These are phyloP conservation scores for Fusarium algeriense DNA, from an alignment of 2,329 filamentous ascomycete species.

Conservation along the genomic window DNA sequence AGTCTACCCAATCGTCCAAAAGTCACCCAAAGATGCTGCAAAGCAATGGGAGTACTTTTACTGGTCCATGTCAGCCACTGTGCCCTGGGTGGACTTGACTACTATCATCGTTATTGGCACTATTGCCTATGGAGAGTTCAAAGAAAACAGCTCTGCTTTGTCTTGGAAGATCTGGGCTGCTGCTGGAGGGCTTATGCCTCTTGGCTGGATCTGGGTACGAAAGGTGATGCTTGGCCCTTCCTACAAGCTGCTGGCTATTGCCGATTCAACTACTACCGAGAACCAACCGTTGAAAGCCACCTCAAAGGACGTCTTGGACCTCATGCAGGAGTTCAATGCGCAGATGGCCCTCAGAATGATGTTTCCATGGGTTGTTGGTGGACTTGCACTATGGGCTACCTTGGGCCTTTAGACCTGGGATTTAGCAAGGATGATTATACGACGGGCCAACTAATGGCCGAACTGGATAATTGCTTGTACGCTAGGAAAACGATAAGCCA, in stretches of 20 bases:
- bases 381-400: slow-evolving; percentile 34
- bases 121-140: slow-evolving; percentile 6
- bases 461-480: no score
- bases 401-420: slow-evolving; percentile 6
- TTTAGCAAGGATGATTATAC: neutral
- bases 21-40: slow-evolving; percentile 28
- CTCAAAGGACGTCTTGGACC: slow-evolving; percentile 6
- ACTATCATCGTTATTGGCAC: slow-evolving; percentile 31
- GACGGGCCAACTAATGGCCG: no score
- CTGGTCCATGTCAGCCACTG: slow-evolving; percentile 36
- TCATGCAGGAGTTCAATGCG: slow-evolving; percentile 31
- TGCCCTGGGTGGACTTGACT: slow-evolving; percentile 28
- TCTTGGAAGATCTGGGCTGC: slow-evolving; percentile 12
- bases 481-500: no score
- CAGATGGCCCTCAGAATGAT: slow-evolving; percentile 37
- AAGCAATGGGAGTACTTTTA: slow-evolving; percentile 39
- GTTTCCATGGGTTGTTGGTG: slow-evolving; percentile 38
- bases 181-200: neutral
- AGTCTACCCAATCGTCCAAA: slow-evolving; percentile 26
- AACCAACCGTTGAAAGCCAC: neutral
- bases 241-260: neutral
- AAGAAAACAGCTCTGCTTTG: neutral
- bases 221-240: slow-evolving; percentile 2
- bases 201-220: slow-evolving; percentile 11
- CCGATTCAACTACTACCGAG: neutral